Evolutionary conservation across 306 rosid genomes (phyloP), one percentile per base, ranked within the genome.

Genomic region (Herpetospermum pedunculosum): DNA sequence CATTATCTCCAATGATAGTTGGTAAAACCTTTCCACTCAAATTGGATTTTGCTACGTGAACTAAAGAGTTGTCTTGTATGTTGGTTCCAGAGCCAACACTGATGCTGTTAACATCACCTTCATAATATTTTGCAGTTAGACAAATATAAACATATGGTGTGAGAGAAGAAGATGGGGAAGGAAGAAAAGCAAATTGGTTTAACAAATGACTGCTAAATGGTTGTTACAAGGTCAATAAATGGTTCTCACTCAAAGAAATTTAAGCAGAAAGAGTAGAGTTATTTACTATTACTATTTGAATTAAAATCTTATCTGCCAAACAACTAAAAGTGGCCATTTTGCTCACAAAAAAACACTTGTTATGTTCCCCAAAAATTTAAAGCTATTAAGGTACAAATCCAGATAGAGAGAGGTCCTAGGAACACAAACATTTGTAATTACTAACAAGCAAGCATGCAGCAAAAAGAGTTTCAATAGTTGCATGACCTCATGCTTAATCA

Each of bases 11-110:
- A 12, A 94, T 84, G 64, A 85, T 78, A 30, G 98, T 91, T 18
- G 96, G 98, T 50, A 94, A 86, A 49, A 94, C 97, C 84, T 89
- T 91, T 80, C 97, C 99, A 83, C 78, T 83, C 85, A 91, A 83
- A 75, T 89, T 91, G 59, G 99, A 88, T 77, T 91, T 94, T 14
- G 96, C 92, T 5, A 94, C 96, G 43, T 88, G 99, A 65, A 94
- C 96, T 77, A 94, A 94, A 77, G 98, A 88, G 76, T 91, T 94
- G 88, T 91, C 98, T 83, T 91, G 98, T 72, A 94, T 91, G 78
- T 94, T 94, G 79, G 98, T 89, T 29, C 95, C 90, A 81, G 92
- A 84, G 57, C 98, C 97, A 74, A 94, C 84, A 78, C 91, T 89
- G 79, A 91, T 85, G 82, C 87, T 86, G 85, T 94, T 94, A 70